phyloP scores from a whole-genome alignment of 83 land plant genomes.

The Picea abies region DNA sequence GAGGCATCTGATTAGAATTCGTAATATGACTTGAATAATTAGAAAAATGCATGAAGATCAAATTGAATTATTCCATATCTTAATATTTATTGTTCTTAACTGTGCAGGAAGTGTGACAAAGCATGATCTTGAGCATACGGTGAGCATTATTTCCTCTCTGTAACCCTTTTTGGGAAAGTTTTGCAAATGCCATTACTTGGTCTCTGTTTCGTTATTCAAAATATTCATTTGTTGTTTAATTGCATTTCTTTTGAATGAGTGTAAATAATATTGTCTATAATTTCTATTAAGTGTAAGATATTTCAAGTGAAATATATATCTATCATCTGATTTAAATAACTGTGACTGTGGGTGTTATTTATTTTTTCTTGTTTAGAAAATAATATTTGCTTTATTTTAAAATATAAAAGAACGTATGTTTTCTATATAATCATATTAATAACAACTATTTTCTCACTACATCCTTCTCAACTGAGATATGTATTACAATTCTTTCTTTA shows the following conservation, averaged over 20 bases:
- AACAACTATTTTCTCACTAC: too few relatives aligned
- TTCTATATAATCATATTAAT: too few relatives aligned
- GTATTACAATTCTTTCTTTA: too few relatives aligned
- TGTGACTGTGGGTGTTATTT: too few relatives aligned
- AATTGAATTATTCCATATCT: neutral
- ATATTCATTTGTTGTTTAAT: neutral
- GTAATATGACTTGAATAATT: too few relatives aligned
- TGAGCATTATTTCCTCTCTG: neutral
- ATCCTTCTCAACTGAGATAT: too few relatives aligned
- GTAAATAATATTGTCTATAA: neutral
- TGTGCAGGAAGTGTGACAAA: constrained; percentile 3
- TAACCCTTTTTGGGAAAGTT: neutral
- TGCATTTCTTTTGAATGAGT: neutral
- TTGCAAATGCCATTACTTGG: neutral
- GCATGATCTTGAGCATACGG: constrained; percentile 17
- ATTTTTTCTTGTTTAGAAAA: too few relatives aligned
- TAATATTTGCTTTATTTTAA: too few relatives aligned
- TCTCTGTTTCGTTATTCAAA: neutral
- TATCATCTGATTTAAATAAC: neutral
- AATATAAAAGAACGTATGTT: too few relatives aligned
- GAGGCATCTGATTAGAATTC: neutral
- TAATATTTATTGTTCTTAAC: neutral
- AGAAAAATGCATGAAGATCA: neutral
- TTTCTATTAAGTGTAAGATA: neutral
- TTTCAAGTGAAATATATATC: neutral